Base-by-base conservation (phyloP, 208 protist genomes). In the Leishmania mexicana region DNA sequence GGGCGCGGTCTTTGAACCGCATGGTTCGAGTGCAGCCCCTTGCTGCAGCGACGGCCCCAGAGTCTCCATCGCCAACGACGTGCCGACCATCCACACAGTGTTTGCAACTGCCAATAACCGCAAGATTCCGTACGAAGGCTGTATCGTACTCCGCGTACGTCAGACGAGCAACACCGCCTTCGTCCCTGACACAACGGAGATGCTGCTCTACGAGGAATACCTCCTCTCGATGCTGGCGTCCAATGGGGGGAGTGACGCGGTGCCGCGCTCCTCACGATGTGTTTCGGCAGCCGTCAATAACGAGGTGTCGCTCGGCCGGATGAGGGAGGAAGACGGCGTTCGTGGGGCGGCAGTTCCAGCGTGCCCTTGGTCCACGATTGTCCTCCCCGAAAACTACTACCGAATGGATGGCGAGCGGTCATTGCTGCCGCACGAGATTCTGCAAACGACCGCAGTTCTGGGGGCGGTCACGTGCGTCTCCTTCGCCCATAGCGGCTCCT, bases 181-280 rank as follows among this genome's bases (percentile, higher is more conserved):
- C 70, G 74, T 88, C 10, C 89, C 87, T 15, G 81, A 75, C 17
- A 74, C 84, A 40, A 90, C 90, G 35, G 76, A 81, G 40, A 88
- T 94, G 78, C 81, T 92, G 4, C 72, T 86, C 19, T 94, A 90
- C 77, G 92, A 97, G 78, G 94, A 92, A 79, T 89, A 92, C 79
- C 81, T 95, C 60, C 54, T 93, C 28, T 85, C 90, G 17, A 86
- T 90, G 57, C 86, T 94, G 28, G 81, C 88, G 38, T 73, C 87
- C 42, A 81, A 76, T 35, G 84, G 82, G 0, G 85, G 80, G 42
- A 83, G 84, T 75, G 85, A 83, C 70, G 72, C 83, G n/a, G 81
- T 88, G 40, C 86, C 86, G 31, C 80, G 83, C 8, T 83, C 79
- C 7, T 40, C 71, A 11, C 75, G 73, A 17, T 40, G 68, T 19